These are phyloP conservation scores for Musa troglodytarum DNA, from an alignment of 176 grass and related monocot species.

Conservation along the genomic window DNA sequence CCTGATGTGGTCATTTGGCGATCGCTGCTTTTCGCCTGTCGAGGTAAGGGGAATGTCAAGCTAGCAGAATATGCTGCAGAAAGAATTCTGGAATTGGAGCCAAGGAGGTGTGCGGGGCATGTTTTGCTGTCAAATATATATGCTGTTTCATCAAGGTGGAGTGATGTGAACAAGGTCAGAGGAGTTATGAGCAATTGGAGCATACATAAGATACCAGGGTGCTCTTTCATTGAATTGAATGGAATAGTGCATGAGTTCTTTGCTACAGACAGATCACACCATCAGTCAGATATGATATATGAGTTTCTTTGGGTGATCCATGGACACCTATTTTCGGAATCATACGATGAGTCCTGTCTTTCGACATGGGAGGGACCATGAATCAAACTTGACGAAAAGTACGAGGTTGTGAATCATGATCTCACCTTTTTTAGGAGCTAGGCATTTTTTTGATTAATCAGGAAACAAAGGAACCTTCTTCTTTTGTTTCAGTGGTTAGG, in stretches of 20 bases:
- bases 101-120: slow-evolving; percentile 36
- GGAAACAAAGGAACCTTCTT: too few species aligned
- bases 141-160: slow-evolving; percentile 67
- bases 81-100: slow-evolving; percentile 58
- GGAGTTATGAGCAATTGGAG: slow-evolving; percentile 31
- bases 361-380: too few species aligned
- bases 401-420: background rate
- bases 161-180: slow-evolving; percentile 56
- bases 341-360: background rate
- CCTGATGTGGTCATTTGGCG: slow-evolving; percentile 75
- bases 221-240: slow-evolving; percentile 81
- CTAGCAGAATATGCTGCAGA: slow-evolving; percentile 57
- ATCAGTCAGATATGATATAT: slow-evolving; percentile 50
- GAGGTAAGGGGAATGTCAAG: slow-evolving; percentile 38
- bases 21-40: slow-evolving; percentile 77
- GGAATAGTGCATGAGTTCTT: slow-evolving; percentile 70
- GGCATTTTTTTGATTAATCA: background rate
- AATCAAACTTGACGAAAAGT: background rate
- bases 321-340: slow-evolving; percentile 38
- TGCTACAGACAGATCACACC: slow-evolving; percentile 49
- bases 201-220: slow-evolving; percentile 63
- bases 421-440: background rate
- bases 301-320: slow-evolving; percentile 44
- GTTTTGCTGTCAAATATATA: slow-evolving; percentile 93
- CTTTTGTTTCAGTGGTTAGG: too few species aligned